Evolutionary conservation across 495 filamentous ascomycete species (phyloP).

Genomic region (Trichoderma parareesei): DNA sequence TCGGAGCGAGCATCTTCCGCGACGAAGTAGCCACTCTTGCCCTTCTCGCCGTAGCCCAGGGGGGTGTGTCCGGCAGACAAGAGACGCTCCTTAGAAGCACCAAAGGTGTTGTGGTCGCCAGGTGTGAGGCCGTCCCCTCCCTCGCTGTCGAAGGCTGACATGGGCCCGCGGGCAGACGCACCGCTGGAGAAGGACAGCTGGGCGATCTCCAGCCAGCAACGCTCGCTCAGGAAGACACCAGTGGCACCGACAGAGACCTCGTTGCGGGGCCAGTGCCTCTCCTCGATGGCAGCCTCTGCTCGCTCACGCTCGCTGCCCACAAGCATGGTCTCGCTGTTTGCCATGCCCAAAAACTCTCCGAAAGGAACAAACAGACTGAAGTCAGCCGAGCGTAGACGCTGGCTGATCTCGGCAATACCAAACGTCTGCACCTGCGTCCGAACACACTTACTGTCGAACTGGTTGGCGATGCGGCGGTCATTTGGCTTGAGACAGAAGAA

Average conservation of each 20-base stretch:
- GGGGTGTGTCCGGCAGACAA: slow-evolving; percentile 50
- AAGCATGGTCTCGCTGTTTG: slow-evolving; percentile 71
- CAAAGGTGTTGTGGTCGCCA: slow-evolving; percentile 35
- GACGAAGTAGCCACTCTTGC: slow-evolving; percentile 71
- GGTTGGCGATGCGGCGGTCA: slow-evolving; percentile 92
- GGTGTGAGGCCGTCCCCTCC: slow-evolving; percentile 32
- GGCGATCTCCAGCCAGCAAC: slow-evolving; percentile 86
- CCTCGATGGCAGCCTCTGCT: slow-evolving; percentile 78
- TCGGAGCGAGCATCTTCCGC: slow-evolving; percentile 81
- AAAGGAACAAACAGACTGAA: slow-evolving; percentile 95
- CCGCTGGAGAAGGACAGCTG: slow-evolving; percentile 59
- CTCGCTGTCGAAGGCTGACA: slow-evolving; percentile 28
- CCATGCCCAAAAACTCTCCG: slow-evolving; percentile 84
- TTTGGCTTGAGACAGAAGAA: slow-evolving; percentile 97
- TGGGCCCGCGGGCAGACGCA: slow-evolving; percentile 41
- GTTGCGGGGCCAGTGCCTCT: slow-evolving; percentile 82
- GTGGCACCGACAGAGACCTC: slow-evolving; percentile 88
- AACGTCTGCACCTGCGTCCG: slow-evolving; percentile 90
- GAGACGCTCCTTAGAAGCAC: slow-evolving; percentile 64
- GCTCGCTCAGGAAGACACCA: slow-evolving; percentile 89
- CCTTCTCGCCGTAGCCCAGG: slow-evolving; percentile 65
- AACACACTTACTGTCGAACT: slow-evolving; percentile 98
- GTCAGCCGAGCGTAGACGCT: slow-evolving; percentile 82
- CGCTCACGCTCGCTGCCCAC: slow-evolving; percentile 92
- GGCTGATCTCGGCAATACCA: slow-evolving; percentile 94